These are phyloP conservation scores for Croton laevigatus DNA, from an alignment of 441 rosid genomes.

Conservation along the genomic window DNA sequence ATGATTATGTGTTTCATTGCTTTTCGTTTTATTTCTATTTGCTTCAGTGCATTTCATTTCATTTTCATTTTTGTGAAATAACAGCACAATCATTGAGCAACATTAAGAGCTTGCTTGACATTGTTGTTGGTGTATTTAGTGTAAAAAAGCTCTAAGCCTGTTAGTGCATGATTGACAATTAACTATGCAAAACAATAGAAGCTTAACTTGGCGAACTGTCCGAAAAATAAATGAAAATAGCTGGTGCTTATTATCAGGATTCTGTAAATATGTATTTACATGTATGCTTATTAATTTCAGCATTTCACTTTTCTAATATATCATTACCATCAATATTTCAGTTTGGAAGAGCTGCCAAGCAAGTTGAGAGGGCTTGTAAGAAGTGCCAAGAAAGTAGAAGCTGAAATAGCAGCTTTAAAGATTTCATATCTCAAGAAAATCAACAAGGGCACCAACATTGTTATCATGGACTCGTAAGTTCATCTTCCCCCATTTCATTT, in stretches of 20 bases:
- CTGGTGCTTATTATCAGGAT: background rate
- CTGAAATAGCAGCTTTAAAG: slow-evolving; percentile 83
- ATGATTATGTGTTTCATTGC: slow-evolving; percentile 7
- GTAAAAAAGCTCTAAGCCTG: background rate
- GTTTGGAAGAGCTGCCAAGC: slow-evolving; percentile 78
- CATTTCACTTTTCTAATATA: background rate
- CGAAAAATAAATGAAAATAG: background rate
- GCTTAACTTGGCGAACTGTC: background rate
- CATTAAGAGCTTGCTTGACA: background rate
- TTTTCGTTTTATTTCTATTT: background rate
- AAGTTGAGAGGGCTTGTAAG: slow-evolving; percentile 69
- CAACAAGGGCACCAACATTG: slow-evolving; percentile 72
- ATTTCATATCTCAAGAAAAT: slow-evolving; percentile 79
- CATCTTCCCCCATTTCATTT: background rate
- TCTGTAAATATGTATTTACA: no score
- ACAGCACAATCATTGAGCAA: background rate
- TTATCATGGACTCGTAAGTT: slow-evolving; percentile 84
- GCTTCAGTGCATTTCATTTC: slow-evolving; percentile 16
- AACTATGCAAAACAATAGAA: background rate
- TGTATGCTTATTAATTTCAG: no score
- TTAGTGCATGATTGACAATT: no score
- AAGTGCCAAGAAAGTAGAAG: slow-evolving; percentile 69
- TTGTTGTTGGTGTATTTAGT: no score
- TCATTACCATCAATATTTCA: slow-evolving; percentile 23
- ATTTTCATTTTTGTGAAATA: slow-evolving; percentile 1